Conservation (phyloP, 1,284 basidiomycete species). For the Naganishia cerealis region DNA sequence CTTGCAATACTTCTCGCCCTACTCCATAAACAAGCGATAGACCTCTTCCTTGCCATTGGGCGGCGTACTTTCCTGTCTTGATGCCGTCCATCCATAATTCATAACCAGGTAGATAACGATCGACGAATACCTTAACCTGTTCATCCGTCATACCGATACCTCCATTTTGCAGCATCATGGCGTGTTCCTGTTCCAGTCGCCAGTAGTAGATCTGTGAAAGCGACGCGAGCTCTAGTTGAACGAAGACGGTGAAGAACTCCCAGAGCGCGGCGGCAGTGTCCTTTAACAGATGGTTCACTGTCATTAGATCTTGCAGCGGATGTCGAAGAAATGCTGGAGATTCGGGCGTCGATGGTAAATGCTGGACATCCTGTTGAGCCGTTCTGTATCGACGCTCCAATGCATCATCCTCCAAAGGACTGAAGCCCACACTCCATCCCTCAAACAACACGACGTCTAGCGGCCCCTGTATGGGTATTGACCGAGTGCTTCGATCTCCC, state of each 20-base stretch:
- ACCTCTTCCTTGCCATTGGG: slow-evolving; percentile 15
- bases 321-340: slow-evolving; percentile 56
- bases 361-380: slow-evolving; percentile 1
- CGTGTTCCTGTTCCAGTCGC: slow-evolving; percentile 80
- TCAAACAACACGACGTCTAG: slow-evolving; percentile 79
- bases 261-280: slow-evolving; percentile 5
- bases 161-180: slow-evolving; percentile 78
- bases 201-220: slow-evolving; percentile 55
- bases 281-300: slow-evolving; percentile 8
- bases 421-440: slow-evolving; percentile 58
- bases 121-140: slow-evolving; percentile 66
- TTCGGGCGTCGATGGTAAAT: slow-evolving; percentile 37
- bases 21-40: slow-evolving; percentile 19
- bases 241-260: slow-evolving; percentile 27
- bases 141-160: slow-evolving; percentile 82
- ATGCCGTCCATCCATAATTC: slow-evolving; percentile 32
- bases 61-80: slow-evolving; percentile 11
- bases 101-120: slow-evolving; percentile 36
- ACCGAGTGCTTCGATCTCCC: slow-evolving; percentile 67
- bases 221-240: slow-evolving; percentile 21
- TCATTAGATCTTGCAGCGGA: slow-evolving; percentile 6
- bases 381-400: slow-evolving; percentile 51
- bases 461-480: slow-evolving; percentile 50
- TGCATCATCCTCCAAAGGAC: slow-evolving; percentile 35
- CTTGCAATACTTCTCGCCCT: slow-evolving; percentile 6